Evolutionary conservation across 345 rosid genomes (phyloP).

Genomic region (Lepidium sativum): DNA sequence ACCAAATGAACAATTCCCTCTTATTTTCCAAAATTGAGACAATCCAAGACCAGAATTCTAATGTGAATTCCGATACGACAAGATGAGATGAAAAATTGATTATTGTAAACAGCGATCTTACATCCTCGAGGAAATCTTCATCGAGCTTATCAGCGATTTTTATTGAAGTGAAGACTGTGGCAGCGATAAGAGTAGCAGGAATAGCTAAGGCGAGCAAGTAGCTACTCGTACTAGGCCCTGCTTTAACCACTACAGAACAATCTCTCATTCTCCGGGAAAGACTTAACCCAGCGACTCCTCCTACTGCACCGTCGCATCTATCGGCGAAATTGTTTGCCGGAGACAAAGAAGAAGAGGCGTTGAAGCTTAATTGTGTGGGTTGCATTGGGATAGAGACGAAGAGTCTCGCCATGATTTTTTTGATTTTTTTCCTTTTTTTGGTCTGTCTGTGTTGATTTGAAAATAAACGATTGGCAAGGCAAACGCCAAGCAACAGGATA

Average conservation of each 20-base stretch:
- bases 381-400: constrained; percentile 30
- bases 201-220: constrained; percentile 55
- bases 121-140: constrained; percentile 65
- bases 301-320: background rate
- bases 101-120: background rate
- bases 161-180: constrained; percentile 55
- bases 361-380: constrained; percentile 6
- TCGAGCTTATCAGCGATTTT: constrained; percentile 71
- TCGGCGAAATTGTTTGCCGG: constrained; percentile 17
- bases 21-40: background rate
- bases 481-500: background rate
- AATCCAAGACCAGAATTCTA: background rate
- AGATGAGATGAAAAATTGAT: background rate
- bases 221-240: constrained; percentile 53
- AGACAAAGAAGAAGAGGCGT: background rate
- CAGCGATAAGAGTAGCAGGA: constrained; percentile 61
- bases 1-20: too few species aligned
- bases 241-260: constrained; percentile 43
- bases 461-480: constrained; percentile 3
- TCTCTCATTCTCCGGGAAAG: constrained; percentile 23
- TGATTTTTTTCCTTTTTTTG: background rate
- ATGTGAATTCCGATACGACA: background rate
- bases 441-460: background rate
- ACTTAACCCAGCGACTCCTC: background rate
- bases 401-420: constrained; percentile 40